Conservation (phyloP, 768 basidiomycete species). For the Podaxis sp. region DNA sequence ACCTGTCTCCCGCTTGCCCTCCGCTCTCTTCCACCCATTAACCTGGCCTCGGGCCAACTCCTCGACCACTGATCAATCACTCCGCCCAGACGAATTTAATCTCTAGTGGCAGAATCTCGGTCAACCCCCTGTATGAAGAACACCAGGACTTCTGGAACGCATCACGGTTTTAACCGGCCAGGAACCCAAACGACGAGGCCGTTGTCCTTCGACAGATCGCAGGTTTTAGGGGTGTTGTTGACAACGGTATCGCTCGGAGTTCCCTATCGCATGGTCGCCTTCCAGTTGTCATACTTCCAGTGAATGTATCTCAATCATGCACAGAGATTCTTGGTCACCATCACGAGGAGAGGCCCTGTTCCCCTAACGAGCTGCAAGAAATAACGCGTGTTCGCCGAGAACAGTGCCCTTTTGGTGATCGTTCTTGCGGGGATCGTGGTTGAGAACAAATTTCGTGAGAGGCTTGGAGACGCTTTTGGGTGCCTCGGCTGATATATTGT, state of each 20-base stretch:
- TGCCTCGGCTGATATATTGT: conserved; percentile 62
- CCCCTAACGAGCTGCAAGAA: not conserved
- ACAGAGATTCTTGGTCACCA: conserved; percentile 59
- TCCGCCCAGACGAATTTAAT: conserved; percentile 55
- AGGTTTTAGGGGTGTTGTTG: conserved; percentile 85
- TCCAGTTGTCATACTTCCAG: conserved; percentile 20
- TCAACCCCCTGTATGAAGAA: not conserved
- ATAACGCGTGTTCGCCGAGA: conserved; percentile 8
- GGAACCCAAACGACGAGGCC: conserved; percentile 72
- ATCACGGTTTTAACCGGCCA: conserved; percentile 82
- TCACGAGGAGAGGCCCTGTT: conserved; percentile 61
- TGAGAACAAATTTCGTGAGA: conserved; percentile 43
- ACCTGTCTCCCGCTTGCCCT: not conserved
- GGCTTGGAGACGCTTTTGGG: conserved; percentile 68
- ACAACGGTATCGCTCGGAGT: conserved; percentile 60
- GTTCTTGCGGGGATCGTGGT: conserved; percentile 63
- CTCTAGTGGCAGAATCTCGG: no score
- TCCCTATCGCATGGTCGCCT: conserved; percentile 75
- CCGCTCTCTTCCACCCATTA: not conserved
- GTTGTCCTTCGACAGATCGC: conserved; percentile 82
- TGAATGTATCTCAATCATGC: conserved; percentile 28
- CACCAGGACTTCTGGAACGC: conserved; percentile 46
- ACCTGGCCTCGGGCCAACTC: not conserved
- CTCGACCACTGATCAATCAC: not conserved
- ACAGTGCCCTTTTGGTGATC: conserved; percentile 57